Conservation (phyloP, 768 basidiomycete genomes). For the Suillus discolor region DNA sequence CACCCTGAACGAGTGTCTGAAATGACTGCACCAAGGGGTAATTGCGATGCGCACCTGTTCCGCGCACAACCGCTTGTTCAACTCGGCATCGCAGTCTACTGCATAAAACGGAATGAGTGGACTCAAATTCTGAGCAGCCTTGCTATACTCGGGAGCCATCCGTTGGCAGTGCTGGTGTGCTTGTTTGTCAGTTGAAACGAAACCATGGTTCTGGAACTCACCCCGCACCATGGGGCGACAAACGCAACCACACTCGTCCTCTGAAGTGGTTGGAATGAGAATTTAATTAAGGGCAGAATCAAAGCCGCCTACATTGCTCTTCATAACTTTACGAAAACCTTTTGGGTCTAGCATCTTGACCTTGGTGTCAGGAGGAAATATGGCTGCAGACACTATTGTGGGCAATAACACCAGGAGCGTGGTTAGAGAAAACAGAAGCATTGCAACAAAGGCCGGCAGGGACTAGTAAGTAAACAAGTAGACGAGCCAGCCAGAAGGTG, state of each 20-base stretch:
- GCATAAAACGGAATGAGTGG: slow-evolving; percentile 90
- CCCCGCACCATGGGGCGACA: slow-evolving; percentile 94
- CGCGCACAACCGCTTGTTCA: slow-evolving; percentile 81
- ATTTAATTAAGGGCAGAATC: not conserved
- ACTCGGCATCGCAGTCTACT: slow-evolving; percentile 86
- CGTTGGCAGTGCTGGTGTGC: slow-evolving; percentile 73
- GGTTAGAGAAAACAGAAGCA: slow-evolving; percentile 26
- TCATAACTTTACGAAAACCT: slow-evolving; percentile 72
- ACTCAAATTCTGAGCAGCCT: slow-evolving; percentile 75
- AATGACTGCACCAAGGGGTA: not conserved
- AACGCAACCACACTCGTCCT: slow-evolving; percentile 83
- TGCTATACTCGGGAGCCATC: slow-evolving; percentile 83
- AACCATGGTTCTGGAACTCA: slow-evolving; percentile 36
- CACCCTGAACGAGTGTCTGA: slow-evolving; percentile 42
- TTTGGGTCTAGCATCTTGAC: slow-evolving; percentile 79
- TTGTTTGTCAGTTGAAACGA: slow-evolving; percentile 1
- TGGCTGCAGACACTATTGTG: slow-evolving; percentile 42
- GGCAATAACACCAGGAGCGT: slow-evolving; percentile 32
- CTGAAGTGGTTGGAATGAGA: slow-evolving; percentile 37
- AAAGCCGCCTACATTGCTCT: slow-evolving; percentile 61
- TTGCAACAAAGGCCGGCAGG: not conserved
- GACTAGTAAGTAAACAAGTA: not conserved
- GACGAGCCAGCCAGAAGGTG: not conserved
- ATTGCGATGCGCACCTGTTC: slow-evolving; percentile 55
- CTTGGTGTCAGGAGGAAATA: slow-evolving; percentile 52